These are phyloP conservation scores for Butyriboletus appendiculatus DNA, from an alignment of 1,284 basidiomycete species.

Conservation along the genomic window DNA sequence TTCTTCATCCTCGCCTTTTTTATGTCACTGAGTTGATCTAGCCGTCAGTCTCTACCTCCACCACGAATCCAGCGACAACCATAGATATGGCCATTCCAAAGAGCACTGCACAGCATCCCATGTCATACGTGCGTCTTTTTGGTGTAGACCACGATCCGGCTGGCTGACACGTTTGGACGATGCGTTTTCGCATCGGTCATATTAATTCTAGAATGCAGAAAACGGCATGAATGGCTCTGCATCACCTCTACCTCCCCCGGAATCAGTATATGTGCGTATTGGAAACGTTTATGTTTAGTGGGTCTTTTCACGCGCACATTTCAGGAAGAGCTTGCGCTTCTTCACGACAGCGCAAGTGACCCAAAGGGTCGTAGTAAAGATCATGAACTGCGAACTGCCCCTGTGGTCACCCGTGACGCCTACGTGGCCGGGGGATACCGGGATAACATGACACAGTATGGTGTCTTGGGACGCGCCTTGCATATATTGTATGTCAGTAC, in stretches of 20 bases:
- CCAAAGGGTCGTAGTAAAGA: slow-evolving; percentile 26
- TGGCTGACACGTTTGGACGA: not conserved
- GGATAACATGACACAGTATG: slow-evolving; percentile 49
- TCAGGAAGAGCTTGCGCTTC: slow-evolving; percentile 45
- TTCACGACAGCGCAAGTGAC: slow-evolving; percentile 36
- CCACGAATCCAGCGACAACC: not conserved
- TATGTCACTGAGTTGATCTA: slow-evolving; percentile 15
- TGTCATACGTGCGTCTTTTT: slow-evolving; percentile 14
- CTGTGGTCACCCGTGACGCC: slow-evolving; percentile 55
- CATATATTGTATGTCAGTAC: slow-evolving; percentile 43
- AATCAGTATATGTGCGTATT: slow-evolving; percentile 26
- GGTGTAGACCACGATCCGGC: not conserved
- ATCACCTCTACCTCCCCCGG: not conserved
- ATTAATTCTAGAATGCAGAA: slow-evolving; percentile 9
- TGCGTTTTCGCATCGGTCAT: not conserved
- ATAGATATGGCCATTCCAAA: slow-evolving; percentile 21
- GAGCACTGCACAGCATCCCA: not conserved
- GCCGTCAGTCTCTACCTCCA: slow-evolving; percentile 3
- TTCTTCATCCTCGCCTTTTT: slow-evolving; percentile 2
- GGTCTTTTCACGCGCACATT: not conserved
- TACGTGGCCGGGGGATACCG: slow-evolving; percentile 39
- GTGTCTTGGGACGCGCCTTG: slow-evolving; percentile 52
- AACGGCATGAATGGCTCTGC: slow-evolving; percentile 2
- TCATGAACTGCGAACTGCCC: slow-evolving; percentile 54
- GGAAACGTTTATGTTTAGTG: not conserved